Evolutionary conservation across 805 yeast genomes (phyloP).

Genomic region (Candida endomychidarum): DNA sequence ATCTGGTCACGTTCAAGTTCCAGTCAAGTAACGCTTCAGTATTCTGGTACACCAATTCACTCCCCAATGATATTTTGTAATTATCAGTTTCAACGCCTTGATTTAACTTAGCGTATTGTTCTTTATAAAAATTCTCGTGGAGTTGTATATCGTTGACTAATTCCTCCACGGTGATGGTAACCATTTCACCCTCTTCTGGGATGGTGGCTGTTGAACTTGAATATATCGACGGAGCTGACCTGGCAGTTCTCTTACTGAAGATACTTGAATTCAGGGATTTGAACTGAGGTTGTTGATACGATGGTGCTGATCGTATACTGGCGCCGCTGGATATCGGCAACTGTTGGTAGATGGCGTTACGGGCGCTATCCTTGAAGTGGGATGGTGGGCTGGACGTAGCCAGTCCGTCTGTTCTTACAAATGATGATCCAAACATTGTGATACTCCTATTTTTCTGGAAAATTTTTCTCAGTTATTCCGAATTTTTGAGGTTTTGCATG

Average conservation of each 20-base stretch:
- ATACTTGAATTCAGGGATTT: constrained; percentile 39
- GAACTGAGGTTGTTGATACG: constrained; percentile 27
- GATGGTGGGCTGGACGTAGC: constrained; percentile 31
- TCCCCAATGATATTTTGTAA: constrained; percentile 39
- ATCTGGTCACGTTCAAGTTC: constrained; percentile 52
- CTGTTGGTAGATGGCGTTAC: constrained; percentile 45
- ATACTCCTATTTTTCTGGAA: constrained; percentile 10
- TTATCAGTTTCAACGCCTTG: constrained; percentile 21
- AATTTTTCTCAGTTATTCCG: constrained; percentile 12
- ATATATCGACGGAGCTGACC: constrained; percentile 45
- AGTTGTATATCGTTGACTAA: constrained; percentile 42
- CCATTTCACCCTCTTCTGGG: constrained; percentile 45
- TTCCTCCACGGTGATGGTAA: constrained; percentile 44
- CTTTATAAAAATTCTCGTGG: constrained; percentile 27
- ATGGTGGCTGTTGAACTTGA: constrained; percentile 44
- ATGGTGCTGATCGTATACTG: constrained; percentile 43
- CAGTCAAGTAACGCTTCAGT: constrained; percentile 48
- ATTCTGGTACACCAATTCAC: constrained; percentile 39
- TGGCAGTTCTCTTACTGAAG: constrained; percentile 38
- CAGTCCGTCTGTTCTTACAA: constrained; percentile 24
- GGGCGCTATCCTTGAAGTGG: constrained; percentile 42
- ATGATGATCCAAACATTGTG: constrained; percentile 32
- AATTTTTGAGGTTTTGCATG: constrained; percentile 6
- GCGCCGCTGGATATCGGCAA: constrained; percentile 31
- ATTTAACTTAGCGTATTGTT: constrained; percentile 14